Evolutionary conservation across 306 rosid genomes (phyloP), one percentile per base, ranked within the genome.

Genomic region (Gleditsia sinensis): DNA sequence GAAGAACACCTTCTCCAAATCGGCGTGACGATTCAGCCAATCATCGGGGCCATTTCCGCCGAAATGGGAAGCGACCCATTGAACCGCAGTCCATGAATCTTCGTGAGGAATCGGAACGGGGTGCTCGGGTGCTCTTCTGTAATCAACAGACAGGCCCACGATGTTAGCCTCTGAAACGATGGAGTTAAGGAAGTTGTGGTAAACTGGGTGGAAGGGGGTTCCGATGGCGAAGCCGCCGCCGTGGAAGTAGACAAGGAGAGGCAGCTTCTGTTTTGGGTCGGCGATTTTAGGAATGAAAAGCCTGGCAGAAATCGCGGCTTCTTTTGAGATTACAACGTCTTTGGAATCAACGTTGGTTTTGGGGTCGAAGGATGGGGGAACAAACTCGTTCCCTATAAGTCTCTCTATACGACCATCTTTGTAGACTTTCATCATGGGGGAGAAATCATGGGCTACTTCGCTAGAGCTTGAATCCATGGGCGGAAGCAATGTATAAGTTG

Each of bases 371-470:
- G 73, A 69, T 3, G 86, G 65, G 7, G 80, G 76, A 32, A 60
- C 39, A 20, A 42, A 42, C 27, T 46, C 49, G 13, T 33, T 16
- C 45, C 81, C 83, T 0, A 0, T 0, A 21, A 77, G 43, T 4
- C 85, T 42, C 67, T 81, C 66, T 0, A 81, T 2, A 5, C 70
- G 79, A 6, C 86, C 83, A 10, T 81, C 79, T 72, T 81, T 81
- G 83, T 77, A 80, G 10, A 81, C 10, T 75, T 20, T 83, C 17
- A 73, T 0, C 5, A 69, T 0, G 7, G 83, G 83, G 16, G 76
- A 59, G n/a, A 74, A 6, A 25, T 81, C 83, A 0, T 19, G 12
- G 76, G 77, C 81, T 32, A 78, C 0, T 17, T 84, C 78, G 0
- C 1, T 4, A 1, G 20, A 16, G 32, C 10, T 30, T 58, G 65